Evolutionary conservation across 78 protist species (phyloP).

Genomic region (Salpingoeca rosetta): DNA sequence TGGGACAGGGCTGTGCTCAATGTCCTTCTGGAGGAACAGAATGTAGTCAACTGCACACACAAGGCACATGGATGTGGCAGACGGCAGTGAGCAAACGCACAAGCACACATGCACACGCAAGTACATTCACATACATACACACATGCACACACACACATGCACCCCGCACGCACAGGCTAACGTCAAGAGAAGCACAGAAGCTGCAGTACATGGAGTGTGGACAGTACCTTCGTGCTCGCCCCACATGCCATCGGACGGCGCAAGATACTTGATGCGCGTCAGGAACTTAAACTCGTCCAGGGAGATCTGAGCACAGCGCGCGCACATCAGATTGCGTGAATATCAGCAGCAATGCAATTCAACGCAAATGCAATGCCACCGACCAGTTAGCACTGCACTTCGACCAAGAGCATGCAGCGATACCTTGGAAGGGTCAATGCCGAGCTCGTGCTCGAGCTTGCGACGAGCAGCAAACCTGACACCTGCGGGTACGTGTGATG

Average conservation of each 20-base stretch:
- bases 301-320: not conserved
- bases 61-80: not conserved
- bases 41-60: conserved; percentile 44
- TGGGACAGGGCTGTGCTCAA: conserved; percentile 12
- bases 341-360: not conserved
- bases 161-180: not conserved
- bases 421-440: conserved; percentile 23
- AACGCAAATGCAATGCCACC: too few relatives aligned
- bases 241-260: conserved; percentile 38
- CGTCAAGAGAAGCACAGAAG: not conserved
- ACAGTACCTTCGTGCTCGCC: conserved; percentile 64
- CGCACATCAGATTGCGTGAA: not conserved
- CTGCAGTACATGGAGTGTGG: not conserved
- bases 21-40: conserved; percentile 24
- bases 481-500: conserved; percentile 14
- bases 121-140: not conserved
- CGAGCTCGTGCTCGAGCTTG: conserved; percentile 71
- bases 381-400: not conserved
- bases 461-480: conserved; percentile 52
- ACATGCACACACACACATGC: not conserved
- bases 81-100: not conserved
- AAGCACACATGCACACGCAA: too few relatives aligned
- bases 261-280: conserved; percentile 60
- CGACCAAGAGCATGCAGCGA: not conserved
- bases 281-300: conserved; percentile 27